Evolutionary conservation across 352 stramenopile genomes (phyloP).

Genomic region (Globisporangium recalcitrans): DNA sequence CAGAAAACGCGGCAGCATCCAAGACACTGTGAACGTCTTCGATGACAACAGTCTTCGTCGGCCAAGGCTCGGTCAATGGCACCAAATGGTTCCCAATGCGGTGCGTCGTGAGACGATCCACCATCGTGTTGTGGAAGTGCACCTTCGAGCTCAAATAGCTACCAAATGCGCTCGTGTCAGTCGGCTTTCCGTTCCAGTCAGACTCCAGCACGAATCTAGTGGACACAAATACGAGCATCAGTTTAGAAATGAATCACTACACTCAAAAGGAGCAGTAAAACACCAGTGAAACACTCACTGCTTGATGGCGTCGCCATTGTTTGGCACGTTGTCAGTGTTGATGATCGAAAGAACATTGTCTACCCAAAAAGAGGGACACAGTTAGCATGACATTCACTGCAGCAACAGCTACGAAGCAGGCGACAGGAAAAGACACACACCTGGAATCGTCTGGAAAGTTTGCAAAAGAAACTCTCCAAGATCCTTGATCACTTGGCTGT

Average conservation of each 20-base stretch:
- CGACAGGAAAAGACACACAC: conserved; percentile 15
- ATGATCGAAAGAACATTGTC: conserved; percentile 53
- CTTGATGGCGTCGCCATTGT: conserved; percentile 56
- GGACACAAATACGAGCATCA: neutral
- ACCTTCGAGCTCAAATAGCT: conserved; percentile 41
- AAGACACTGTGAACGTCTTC: conserved; percentile 48
- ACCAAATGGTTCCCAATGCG: conserved; percentile 37
- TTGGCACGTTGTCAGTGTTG: conserved; percentile 75
- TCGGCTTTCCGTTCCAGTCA: conserved; percentile 22
- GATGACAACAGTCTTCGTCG: conserved; percentile 57
- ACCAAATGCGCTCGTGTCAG: conserved; percentile 20
- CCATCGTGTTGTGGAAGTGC: conserved; percentile 83
- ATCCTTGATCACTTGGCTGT: conserved; percentile 35
- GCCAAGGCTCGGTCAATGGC: conserved; percentile 51
- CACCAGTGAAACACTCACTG: neutral
- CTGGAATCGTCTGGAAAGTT: conserved; percentile 30
- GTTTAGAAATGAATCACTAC: neutral
- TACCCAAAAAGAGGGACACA: conserved; percentile 6
- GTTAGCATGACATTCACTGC: neutral
- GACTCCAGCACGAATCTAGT: conserved; percentile 23
- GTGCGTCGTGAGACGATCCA: conserved; percentile 63
- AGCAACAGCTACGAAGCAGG: neutral
- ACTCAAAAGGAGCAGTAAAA: neutral
- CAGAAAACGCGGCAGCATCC: conserved; percentile 18
- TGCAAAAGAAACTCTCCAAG: conserved; percentile 45